Evolutionary conservation across 176 grass and related monocot genomes (phyloP), one percentile per base, ranked within the genome.

Genomic region (Stipa capillata): DNA sequence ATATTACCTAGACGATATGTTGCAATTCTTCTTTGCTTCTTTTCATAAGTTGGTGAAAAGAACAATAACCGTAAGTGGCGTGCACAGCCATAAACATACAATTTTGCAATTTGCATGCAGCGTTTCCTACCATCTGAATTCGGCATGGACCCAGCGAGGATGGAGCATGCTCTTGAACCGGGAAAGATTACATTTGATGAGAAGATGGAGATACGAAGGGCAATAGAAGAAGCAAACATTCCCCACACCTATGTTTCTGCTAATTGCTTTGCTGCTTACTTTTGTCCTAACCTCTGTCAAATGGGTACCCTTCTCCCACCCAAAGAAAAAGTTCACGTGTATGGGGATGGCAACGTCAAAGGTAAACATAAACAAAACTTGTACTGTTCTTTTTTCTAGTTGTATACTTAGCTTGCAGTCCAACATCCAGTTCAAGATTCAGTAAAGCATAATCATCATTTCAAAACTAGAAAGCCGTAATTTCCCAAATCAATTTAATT

Each of bases 81-180:
- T 2, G 7, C 8, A 0, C 20, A 51, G 2, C 50, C 5, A 23
- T n/a, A 52, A 23, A 1, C 31, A 53, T 36, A 54, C 3, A 54
- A 55, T 54, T 55, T 39, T 39, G 23, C 36, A 55, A 37, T 55
- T 39, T 39, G 23, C 36, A 20, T 75, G 44, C 85, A 93, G 85
- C 74, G 83, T 27, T 97, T 84, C 67, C 5, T 93, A 37, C 93
- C 90, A 3, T 97, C 93, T 1, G 87, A 97, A 41, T 97, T 93
- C 1, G 93, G 90, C 13, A 69, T 77, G 52, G 90, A 97, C 55
- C 86, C 87, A 7, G 59, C 74, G 1, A 82, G 75, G 25, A 90
- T 97, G 93, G 61, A 5, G 0, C 47, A 90, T 21, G 88, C 93
- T n/a, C 74, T 89, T 37, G 86, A 74, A 58, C 90, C 85, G 1